Evolutionary conservation across 2,329 filamentous ascomycete species (phyloP).

Genomic region (Endoconidiophora laricicola): DNA sequence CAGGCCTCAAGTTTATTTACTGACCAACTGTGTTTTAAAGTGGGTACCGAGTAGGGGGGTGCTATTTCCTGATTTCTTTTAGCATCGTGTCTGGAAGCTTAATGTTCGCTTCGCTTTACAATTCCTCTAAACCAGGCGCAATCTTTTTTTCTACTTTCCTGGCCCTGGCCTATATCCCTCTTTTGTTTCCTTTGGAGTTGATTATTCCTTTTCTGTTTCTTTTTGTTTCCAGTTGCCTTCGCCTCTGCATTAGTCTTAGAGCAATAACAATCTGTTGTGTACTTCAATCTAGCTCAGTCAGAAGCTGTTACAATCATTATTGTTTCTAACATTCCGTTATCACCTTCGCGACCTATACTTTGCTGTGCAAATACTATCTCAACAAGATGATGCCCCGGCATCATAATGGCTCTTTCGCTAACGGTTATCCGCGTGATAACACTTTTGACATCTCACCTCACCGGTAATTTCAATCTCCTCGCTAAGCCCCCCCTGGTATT

Average conservation of each 20-base stretch:
- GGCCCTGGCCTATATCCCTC: neutral
- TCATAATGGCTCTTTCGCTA: constrained; percentile 56
- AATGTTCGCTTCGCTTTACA: neutral
- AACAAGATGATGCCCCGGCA: constrained; percentile 74
- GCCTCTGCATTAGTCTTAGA: too few species aligned
- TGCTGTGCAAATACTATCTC: constrained; percentile 7
- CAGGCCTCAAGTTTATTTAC: neutral
- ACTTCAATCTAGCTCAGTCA: too few species aligned
- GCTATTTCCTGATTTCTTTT: constrained; percentile 1
- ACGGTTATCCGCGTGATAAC: constrained; percentile 63
- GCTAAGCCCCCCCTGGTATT: neutral
- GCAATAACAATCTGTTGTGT: too few species aligned
- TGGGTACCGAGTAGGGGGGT: constrained; percentile 12
- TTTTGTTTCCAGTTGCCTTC: too few species aligned
- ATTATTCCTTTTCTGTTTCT: neutral
- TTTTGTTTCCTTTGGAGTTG: neutral
- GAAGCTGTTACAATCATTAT: too few species aligned
- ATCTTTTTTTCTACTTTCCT: too few species aligned
- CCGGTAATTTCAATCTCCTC: constrained; percentile 39
- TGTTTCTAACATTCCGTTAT: too few species aligned
- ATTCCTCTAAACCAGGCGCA: too few species aligned
- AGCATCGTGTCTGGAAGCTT: constrained; percentile 11
- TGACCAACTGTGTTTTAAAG: neutral
- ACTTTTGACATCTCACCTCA: constrained; percentile 82
- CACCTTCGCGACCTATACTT: too few species aligned